Percentiles rank a stretch among this genome's conserved stretches.
phyloP scores from a whole-genome alignment of 768 basidiomycete species.

The Pholiota molesta region DNA sequence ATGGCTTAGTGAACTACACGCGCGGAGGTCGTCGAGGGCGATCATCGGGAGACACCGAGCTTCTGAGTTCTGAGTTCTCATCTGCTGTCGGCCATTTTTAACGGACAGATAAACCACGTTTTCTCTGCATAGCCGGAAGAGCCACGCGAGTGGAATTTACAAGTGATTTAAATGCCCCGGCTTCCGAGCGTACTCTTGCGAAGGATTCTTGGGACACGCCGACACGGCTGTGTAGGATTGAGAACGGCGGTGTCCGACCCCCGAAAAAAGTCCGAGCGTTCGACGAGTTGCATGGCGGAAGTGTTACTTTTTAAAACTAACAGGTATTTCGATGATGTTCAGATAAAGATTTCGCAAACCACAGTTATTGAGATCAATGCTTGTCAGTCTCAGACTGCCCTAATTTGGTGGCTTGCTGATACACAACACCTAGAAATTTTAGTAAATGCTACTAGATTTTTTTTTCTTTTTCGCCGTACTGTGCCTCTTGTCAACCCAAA shows the following conservation, averaged over 20 bases:
- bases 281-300: not conserved
- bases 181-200: not conserved
- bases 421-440: not conserved
- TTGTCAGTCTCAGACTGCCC: no score
- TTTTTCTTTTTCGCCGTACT: not conserved
- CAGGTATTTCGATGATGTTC: not conserved
- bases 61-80: not conserved
- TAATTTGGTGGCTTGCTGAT: not conserved
- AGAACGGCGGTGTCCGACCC: not conserved
- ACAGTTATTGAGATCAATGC: not conserved
- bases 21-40: not conserved
- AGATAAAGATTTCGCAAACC: not conserved
- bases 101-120: constrained; percentile 10
- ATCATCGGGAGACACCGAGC: constrained; percentile 7
- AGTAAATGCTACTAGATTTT: not conserved
- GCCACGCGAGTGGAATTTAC: constrained; percentile 10
- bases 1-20: not conserved
- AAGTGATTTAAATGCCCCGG: constrained; percentile 3
- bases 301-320: constrained; percentile 4
- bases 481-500: no score
- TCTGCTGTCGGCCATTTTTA: not conserved
- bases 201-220: not conserved
- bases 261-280: constrained; percentile 9
- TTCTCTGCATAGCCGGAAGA: not conserved
- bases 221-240: not conserved